Conservation (phyloP, 2,329 filamentous ascomycete genomes). For the Sporothrix brunneoviolacea region DNA sequence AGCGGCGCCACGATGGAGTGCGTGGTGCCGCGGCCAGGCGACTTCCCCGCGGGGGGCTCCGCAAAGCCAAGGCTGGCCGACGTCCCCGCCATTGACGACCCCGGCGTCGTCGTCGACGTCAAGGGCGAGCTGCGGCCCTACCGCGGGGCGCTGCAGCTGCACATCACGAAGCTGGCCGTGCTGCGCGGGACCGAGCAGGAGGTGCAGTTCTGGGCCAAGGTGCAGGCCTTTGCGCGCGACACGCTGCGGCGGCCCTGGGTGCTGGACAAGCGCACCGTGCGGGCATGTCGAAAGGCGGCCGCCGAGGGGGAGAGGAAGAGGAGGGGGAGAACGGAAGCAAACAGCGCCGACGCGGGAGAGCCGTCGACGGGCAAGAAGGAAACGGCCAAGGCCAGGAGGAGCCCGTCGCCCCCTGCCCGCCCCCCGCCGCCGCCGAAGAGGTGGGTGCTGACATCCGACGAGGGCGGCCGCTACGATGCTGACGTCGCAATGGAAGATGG, state of each 20-base stretch:
- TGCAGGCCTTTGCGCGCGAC: constrained; percentile 40
- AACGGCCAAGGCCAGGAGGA: too few relatives aligned
- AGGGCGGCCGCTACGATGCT: too few relatives aligned
- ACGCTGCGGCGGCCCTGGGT: constrained; percentile 50
- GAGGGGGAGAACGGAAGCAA: too few relatives aligned
- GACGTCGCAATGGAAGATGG: too few relatives aligned
- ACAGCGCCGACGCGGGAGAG: neutral
- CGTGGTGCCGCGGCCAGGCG: constrained; percentile 15
- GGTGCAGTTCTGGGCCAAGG: constrained; percentile 52
- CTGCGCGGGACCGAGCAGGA: constrained; percentile 50
- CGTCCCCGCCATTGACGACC: neutral
- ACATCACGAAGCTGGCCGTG: constrained; percentile 42
- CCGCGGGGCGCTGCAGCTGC: constrained; percentile 42
- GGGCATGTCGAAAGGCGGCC: constrained; percentile 42
- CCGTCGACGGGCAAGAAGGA: neutral
- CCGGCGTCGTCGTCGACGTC: constrained; percentile 48
- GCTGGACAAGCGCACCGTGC: constrained; percentile 42
- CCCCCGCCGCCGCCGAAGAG: too few relatives aligned
- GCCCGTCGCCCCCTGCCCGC: too few relatives aligned
- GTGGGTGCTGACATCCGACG: too few relatives aligned
- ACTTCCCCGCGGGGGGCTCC: too few relatives aligned
- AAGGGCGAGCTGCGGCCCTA: constrained; percentile 46
- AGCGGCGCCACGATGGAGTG: constrained; percentile 54
- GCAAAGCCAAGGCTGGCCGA: too few relatives aligned
- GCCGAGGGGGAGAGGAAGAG: constrained; percentile 1